Conservation (phyloP, 2,329 filamentous ascomycete species). For the Alternaria conjuncta region DNA sequence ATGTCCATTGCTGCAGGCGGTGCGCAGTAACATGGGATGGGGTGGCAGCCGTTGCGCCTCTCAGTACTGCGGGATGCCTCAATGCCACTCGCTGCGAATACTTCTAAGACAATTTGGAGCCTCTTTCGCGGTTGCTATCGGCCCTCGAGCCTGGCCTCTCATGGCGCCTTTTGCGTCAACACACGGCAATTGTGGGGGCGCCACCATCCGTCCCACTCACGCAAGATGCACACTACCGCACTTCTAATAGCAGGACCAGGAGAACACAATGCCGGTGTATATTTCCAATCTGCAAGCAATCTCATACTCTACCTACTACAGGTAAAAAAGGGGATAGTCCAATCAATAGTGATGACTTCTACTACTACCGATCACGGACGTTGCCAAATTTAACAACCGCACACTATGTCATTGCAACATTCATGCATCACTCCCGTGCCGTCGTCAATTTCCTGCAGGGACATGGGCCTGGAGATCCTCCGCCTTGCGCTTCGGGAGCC, state of each 20-base stretch:
- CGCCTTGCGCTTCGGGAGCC: slow-evolving; percentile 13
- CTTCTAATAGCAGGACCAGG: background rate
- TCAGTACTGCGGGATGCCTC: slow-evolving; percentile 20
- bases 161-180: slow-evolving; percentile 21
- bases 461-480: slow-evolving; percentile 2
- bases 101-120: slow-evolving; percentile 22
- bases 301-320: background rate
- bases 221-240: background rate
- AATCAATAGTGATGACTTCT: background rate
- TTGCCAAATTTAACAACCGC: background rate
- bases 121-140: slow-evolving; percentile 33
- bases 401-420: background rate
- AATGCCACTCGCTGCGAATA: slow-evolving; percentile 18
- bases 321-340: background rate
- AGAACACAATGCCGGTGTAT: background rate
- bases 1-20: slow-evolving; percentile 39
- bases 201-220: background rate
- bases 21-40: slow-evolving; percentile 40
- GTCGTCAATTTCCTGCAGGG: slow-evolving; percentile 10
- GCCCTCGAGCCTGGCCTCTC: slow-evolving; percentile 25
- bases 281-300: background rate
- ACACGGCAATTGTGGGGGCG: slow-evolving; percentile 13
- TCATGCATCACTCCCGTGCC: background rate
- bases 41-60: slow-evolving; percentile 26
- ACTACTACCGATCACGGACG: background rate